Conservation (phyloP, 306 rosid species). For the Glycyrrhiza uralensis region DNA sequence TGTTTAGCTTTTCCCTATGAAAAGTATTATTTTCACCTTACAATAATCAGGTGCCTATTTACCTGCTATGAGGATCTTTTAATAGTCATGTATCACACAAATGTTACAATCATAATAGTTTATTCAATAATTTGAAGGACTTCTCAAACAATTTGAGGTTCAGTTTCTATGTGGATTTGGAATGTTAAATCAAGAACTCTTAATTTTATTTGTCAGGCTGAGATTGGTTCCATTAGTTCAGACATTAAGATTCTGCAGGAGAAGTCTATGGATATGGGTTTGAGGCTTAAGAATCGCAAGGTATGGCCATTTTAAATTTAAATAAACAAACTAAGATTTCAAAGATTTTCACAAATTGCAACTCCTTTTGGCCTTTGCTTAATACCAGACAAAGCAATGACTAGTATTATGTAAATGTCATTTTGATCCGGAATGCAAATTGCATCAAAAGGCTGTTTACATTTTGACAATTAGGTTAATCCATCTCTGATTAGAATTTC, state of each 20-base stretch:
- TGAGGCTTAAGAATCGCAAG: constrained; percentile 98
- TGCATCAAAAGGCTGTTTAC: constrained; percentile 10
- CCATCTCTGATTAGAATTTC: neutral
- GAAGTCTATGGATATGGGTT: constrained; percentile 98
- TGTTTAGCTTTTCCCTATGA: neutral
- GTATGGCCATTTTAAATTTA: constrained; percentile 38
- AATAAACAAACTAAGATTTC: neutral
- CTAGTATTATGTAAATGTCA: neutral
- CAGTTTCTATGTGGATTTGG: constrained; percentile 2
- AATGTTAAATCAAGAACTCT: constrained; percentile 14
- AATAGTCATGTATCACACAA: neutral
- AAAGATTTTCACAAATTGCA: neutral
- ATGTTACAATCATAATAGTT: neutral
- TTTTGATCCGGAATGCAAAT: neutral
- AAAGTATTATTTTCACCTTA: neutral
- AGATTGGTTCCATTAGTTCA: constrained; percentile 97
- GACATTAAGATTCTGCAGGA: constrained; percentile 96
- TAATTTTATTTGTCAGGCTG: constrained; percentile 49
- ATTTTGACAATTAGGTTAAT: neutral
- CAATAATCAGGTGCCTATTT: neutral
- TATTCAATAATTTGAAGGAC: constrained; percentile 12
- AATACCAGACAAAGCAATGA: neutral
- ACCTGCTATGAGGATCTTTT: constrained; percentile 7
- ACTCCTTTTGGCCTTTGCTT: constrained; percentile 4
- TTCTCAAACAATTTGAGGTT: neutral